Base-by-base conservation (phyloP, 805 yeast species). In the Maudiozyma bulderi region DNA sequence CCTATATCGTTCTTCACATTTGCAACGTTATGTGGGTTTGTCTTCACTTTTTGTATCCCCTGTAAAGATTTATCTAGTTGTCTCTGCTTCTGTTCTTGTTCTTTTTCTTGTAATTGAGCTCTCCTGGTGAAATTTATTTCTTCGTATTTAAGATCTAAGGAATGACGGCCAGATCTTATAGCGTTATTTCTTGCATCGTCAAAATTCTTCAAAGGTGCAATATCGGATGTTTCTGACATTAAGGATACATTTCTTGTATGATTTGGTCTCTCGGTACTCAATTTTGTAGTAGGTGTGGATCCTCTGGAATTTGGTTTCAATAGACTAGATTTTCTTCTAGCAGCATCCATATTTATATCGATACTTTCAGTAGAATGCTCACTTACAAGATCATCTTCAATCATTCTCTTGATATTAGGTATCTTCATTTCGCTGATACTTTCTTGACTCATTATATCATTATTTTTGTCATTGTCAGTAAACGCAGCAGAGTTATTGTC, bases 141-240 rank as follows among this genome's bases (percentile, higher is more conserved):
- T 44, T 64, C 67, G 46, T 52, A 60, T 41, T 58, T 54, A 34
- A 64, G 50, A 51, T 64, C 67, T 40, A 64, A 51, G 2, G 68
- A 62, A 39, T 48, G 49, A 28, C 54, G 47, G 3, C 49, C 52
- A 29, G 32, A 20, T 39, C 44, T 50, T 26, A 35, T 31, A 15
- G 40, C 26, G 13, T 13, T 30, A 13, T 8, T 20, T 29, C 48
- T 40, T 5, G 32, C 35, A 6, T 32, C 38, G 10, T 40, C 43
- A 33, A 40, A 40, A 8, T 40, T 40, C 15, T 29, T 40, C 7
- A 40, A 29, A 26, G 43, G 43, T 26, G 43, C 33, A 29, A 40
- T 29, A 40, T 40, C 43, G 11, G 43, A 40, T 10, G 11, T 15
- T 7, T 40, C 26, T 11, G 43, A 40, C 20, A 38, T n/a, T 13